Conservation (phyloP, 2,329 filamentous ascomycete genomes). For the Coniochaeta sp. region DNA sequence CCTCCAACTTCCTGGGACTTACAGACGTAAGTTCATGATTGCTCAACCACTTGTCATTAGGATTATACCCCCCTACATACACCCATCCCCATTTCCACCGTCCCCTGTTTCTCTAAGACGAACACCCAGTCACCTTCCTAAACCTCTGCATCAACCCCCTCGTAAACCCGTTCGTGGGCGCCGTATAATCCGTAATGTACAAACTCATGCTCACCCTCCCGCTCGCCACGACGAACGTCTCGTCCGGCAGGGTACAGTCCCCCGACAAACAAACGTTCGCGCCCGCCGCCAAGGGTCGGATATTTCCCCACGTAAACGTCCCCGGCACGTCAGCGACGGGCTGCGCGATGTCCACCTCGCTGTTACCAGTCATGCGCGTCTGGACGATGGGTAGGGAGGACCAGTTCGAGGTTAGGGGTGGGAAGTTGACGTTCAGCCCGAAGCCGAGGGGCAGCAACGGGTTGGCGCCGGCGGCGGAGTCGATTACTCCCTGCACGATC, state of each 20-base stretch:
- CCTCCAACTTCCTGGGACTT: too few species aligned
- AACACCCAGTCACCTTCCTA: background rate
- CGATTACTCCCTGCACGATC: constrained; percentile 2
- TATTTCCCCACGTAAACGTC: constrained; percentile 2
- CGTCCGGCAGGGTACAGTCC: background rate
- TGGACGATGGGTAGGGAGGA: background rate
- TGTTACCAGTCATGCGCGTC: constrained; percentile 3
- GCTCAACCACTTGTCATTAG: too few species aligned
- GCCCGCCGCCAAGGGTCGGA: background rate
- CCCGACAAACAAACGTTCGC: background rate
- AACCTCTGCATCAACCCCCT: background rate
- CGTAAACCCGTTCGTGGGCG: constrained; percentile 2
- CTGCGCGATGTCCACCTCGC: background rate
- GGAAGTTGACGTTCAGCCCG: constrained; percentile 4
- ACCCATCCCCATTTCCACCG: too few species aligned
- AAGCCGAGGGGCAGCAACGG: background rate
- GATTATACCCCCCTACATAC: too few species aligned
- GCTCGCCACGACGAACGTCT: background rate
- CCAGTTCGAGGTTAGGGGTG: background rate
- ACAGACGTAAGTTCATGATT: too few species aligned
- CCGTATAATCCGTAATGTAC: constrained; percentile 1
- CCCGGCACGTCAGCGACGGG: background rate
- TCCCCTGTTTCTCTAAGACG: background rate
- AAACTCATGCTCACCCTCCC: background rate
- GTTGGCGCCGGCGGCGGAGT: background rate